Conservation (phyloP, 495 filamentous ascomycete species). For the Echria macrotheca region DNA sequence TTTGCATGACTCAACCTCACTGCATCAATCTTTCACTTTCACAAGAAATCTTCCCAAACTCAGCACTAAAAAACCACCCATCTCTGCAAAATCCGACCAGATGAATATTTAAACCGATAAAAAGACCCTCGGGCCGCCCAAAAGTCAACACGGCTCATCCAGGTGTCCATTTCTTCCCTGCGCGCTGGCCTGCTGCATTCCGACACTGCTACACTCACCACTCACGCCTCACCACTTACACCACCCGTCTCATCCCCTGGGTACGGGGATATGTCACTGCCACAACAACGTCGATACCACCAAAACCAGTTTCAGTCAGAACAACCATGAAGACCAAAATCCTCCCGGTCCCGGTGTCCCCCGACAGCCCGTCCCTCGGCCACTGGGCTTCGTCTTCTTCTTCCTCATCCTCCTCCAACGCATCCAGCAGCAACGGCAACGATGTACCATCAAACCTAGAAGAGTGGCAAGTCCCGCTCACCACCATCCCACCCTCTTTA, state of each 20-base stretch:
- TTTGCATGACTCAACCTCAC: slow-evolving; percentile 20
- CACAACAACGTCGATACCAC: neutral
- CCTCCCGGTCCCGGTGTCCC: slow-evolving; percentile 13
- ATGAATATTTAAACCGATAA: neutral
- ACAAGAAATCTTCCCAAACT: neutral
- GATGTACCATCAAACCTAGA: slow-evolving; percentile 5
- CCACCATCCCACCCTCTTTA: slow-evolving; percentile 25
- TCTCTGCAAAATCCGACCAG: neutral
- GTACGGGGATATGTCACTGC: no score
- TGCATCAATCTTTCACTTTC: slow-evolving; percentile 2
- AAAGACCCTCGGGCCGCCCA: neutral
- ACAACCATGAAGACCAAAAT: slow-evolving; percentile 22
- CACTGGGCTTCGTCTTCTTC: neutral
- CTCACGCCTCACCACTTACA: slow-evolving; percentile 6
- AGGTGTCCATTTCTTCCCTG: slow-evolving; percentile 1
- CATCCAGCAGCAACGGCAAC: no score
- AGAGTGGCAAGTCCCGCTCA: no score
- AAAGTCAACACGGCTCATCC: slow-evolving; percentile 17
- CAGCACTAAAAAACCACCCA: neutral
- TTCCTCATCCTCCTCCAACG: no score
- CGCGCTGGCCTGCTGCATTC: slow-evolving; percentile 23
- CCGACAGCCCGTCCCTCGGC: neutral
- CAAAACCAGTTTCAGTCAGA: neutral
- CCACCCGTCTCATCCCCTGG: slow-evolving; percentile 1
- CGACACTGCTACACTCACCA: neutral